Conservation (phyloP, 1,284 basidiomycete genomes). For the Cryptococcus jaspeensis region DNA sequence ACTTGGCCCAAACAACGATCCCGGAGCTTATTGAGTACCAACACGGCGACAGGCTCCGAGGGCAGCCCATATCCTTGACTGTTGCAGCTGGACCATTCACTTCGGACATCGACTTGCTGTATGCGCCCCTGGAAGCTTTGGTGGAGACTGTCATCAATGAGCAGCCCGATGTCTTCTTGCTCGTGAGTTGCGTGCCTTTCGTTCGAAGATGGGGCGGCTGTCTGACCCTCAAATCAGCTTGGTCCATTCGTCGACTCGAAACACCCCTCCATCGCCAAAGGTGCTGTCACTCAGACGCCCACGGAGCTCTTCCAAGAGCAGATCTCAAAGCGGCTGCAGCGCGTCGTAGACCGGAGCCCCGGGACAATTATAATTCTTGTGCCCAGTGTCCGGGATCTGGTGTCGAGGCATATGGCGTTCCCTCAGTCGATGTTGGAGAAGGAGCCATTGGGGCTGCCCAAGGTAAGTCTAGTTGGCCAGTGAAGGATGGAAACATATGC, state of each 20-base stretch:
- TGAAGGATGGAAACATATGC: background rate
- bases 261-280: constrained; percentile 70
- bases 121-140: constrained; percentile 65
- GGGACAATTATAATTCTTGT: constrained; percentile 71
- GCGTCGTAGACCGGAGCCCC: constrained; percentile 64
- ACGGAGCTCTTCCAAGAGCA: constrained; percentile 67
- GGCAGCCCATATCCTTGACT: constrained; percentile 62
- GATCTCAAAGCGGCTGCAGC: constrained; percentile 62
- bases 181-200: constrained; percentile 58
- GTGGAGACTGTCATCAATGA: constrained; percentile 59
- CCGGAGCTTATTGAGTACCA: constrained; percentile 41
- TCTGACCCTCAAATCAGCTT: constrained; percentile 55
- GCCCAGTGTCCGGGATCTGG: constrained; percentile 77
- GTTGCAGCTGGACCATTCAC: constrained; percentile 82
- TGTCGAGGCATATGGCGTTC: constrained; percentile 76
- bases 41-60: constrained; percentile 45
- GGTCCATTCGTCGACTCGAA: constrained; percentile 83
- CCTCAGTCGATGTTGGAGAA: constrained; percentile 75
- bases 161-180: constrained; percentile 72
- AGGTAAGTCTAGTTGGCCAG: constrained; percentile 34
- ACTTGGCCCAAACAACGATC: constrained; percentile 40
- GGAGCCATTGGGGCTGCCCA: constrained; percentile 50
- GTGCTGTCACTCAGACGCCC: constrained; percentile 67
- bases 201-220: background rate
- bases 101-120: constrained; percentile 70